These are phyloP conservation scores for Colletotrichum tropicale DNA, from an alignment of 2,329 filamentous ascomycete species.

Conservation along the genomic window DNA sequence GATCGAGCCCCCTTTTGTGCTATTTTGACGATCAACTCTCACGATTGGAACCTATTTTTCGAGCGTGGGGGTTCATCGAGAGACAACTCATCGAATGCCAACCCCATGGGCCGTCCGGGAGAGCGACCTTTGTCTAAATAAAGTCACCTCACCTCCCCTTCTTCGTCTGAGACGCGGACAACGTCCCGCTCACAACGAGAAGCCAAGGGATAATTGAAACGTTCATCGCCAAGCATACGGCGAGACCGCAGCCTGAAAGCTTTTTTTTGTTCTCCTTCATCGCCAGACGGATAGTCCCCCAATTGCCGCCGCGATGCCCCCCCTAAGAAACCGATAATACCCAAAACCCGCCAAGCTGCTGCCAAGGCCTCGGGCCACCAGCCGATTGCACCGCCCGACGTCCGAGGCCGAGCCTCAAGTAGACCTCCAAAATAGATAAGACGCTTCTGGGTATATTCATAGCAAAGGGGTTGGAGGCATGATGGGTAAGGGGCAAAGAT, in stretches of 20 bases:
- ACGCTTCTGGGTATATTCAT: not conserved
- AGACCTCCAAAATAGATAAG: slow-evolving; percentile 3
- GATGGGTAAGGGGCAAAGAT: not conserved
- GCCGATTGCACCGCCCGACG: not conserved
- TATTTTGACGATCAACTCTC: slow-evolving; percentile 12
- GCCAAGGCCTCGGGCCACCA: slow-evolving; percentile 13
- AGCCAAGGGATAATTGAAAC: slow-evolving; percentile 18
- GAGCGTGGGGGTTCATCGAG: not conserved
- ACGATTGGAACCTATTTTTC: not conserved
- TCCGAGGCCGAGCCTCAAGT: not conserved
- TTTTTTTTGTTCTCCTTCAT: not conserved
- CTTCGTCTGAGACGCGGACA: slow-evolving; percentile 1
- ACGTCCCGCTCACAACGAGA: not conserved
- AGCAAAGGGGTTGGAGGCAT: not conserved
- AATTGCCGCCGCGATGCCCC: not conserved
- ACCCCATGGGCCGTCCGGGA: not conserved
- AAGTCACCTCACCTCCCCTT: not conserved
- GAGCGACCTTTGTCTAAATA: not conserved
- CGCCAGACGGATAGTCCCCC: not conserved
- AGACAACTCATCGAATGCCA: not conserved
- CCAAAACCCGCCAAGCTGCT: slow-evolving; percentile 15
- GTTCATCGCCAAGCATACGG: slow-evolving; percentile 9
- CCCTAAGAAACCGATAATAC: not conserved
- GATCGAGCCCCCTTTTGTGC: slow-evolving; percentile 3
- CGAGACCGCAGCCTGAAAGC: not conserved